phyloP scores from a whole-genome alignment of 176 grass and related monocot species.

The Musa troglodytarum region DNA sequence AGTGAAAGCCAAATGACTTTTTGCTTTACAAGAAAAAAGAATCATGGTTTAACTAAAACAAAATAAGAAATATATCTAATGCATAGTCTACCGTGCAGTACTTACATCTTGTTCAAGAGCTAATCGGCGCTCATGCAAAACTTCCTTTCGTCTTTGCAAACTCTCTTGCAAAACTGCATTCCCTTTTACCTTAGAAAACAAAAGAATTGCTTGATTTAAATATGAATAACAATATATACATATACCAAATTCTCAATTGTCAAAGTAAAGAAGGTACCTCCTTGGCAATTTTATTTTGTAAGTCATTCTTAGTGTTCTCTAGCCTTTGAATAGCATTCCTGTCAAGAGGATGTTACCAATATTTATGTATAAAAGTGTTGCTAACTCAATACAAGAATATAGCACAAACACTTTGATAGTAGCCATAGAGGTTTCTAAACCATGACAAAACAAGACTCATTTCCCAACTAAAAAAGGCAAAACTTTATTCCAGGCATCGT shows the following conservation, averaged over 20 bases:
- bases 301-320: constrained; percentile 67
- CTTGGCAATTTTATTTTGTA: constrained; percentile 78
- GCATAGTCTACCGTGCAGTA: constrained; percentile 4
- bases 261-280: constrained; percentile 39
- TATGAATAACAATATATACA: not conserved
- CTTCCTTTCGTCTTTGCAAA: constrained; percentile 58
- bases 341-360: constrained; percentile 14
- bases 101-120: constrained; percentile 95
- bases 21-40: not conserved
- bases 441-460: too few species aligned
- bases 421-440: too few species aligned
- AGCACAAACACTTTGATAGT: too few species aligned
- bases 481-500: not conserved
- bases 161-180: constrained; percentile 59
- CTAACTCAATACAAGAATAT: too few species aligned
- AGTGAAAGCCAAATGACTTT: not conserved
- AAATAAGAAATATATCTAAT: constrained; percentile 12
- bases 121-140: constrained; percentile 51
- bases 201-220: not conserved
- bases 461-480: not conserved
- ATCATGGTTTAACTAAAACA: not conserved
- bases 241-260: not conserved
- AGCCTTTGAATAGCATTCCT: constrained; percentile 69
- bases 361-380: not conserved
- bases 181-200: constrained; percentile 67